These are phyloP conservation scores for Graphium sp. DNA, from an alignment of 2,329 filamentous ascomycete genomes.

Conservation along the genomic window DNA sequence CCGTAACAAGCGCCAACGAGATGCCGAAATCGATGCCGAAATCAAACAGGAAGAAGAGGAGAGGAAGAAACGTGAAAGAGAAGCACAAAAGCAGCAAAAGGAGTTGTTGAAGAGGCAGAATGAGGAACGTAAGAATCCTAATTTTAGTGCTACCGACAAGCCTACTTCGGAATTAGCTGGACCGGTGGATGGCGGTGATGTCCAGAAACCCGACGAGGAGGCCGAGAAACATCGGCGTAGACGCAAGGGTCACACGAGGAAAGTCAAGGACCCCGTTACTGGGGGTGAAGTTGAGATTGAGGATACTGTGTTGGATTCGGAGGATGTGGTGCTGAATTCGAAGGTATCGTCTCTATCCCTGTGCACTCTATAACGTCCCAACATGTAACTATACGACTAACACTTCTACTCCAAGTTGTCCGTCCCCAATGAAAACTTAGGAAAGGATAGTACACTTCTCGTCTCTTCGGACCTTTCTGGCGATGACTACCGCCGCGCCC, in stretches of 20 bases:
- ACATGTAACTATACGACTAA: background rate
- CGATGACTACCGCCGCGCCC: constrained; percentile 66
- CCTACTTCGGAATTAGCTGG: too few species aligned
- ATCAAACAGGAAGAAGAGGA: too few species aligned
- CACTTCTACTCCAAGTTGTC: constrained; percentile 36
- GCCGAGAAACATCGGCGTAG: too few species aligned
- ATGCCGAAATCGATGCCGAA: constrained; percentile 51
- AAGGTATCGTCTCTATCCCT: too few species aligned
- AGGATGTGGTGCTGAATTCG: constrained; percentile 56
- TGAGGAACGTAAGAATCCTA: too few species aligned
- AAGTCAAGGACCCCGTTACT: constrained; percentile 76
- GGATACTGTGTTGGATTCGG: constrained; percentile 54
- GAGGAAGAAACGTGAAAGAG: too few species aligned
- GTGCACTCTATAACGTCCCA: background rate
- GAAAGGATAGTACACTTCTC: constrained; percentile 55
- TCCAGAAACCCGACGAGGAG: too few species aligned
- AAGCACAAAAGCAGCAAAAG: too few species aligned
- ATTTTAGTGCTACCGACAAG: too few species aligned
- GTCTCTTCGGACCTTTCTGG: constrained; percentile 56
- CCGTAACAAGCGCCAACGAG: constrained; percentile 58
- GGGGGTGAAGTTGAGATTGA: constrained; percentile 75
- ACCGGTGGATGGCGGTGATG: too few species aligned
- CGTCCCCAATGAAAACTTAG: constrained; percentile 78
- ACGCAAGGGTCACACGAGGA: constrained; percentile 43
- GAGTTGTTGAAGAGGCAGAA: too few species aligned